phyloP scores from a whole-genome alignment of 495 filamentous ascomycete genomes.

The Trichoderma orchidacearum region DNA sequence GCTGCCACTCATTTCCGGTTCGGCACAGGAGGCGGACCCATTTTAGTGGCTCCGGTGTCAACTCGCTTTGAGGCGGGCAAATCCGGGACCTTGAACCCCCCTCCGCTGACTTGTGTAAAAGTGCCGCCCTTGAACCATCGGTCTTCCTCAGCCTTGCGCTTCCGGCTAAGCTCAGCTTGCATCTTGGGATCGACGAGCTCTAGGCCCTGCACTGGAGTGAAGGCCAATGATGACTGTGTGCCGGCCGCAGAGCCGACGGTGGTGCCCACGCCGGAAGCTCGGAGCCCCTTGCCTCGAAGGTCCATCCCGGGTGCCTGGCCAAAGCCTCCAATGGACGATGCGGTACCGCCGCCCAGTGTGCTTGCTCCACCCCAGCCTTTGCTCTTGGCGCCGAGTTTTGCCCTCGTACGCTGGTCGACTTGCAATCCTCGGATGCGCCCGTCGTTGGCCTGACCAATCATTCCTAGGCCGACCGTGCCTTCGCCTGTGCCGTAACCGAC shows the following conservation, averaged over 20 bases:
- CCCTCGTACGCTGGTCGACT: conserved; percentile 85
- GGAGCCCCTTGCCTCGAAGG: conserved; percentile 58
- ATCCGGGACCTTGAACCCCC: conserved; percentile 41
- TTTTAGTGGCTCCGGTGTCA: conserved; percentile 37
- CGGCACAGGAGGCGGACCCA: conserved; percentile 19
- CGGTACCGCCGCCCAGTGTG: conserved; percentile 50
- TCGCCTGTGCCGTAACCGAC: conserved; percentile 85
- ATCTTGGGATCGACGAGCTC: conserved; percentile 94
- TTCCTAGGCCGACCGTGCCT: conserved; percentile 76
- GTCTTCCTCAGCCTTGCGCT: conserved; percentile 88
- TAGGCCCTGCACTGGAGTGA: conserved; percentile 86
- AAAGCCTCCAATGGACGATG: conserved; percentile 67
- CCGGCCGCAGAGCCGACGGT: conserved; percentile 47
- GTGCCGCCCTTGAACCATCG: conserved; percentile 92
- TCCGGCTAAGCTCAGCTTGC: conserved; percentile 65
- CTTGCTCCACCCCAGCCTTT: conserved; percentile 81
- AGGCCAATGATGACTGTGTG: conserved; percentile 78
- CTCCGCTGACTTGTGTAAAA: conserved; percentile 64
- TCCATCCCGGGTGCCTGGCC: conserved; percentile 54
- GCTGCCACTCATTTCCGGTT: conserved; percentile 3
- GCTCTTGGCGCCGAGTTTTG: conserved; percentile 87
- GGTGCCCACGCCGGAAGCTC: conserved; percentile 60
- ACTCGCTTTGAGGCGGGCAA: conserved; percentile 49
- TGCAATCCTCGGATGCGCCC: conserved; percentile 77
- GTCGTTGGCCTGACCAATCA: conserved; percentile 81